These are phyloP conservation scores for Leccinum ochraceum DNA, from an alignment of 768 basidiomycete genomes.

Conservation along the genomic window DNA sequence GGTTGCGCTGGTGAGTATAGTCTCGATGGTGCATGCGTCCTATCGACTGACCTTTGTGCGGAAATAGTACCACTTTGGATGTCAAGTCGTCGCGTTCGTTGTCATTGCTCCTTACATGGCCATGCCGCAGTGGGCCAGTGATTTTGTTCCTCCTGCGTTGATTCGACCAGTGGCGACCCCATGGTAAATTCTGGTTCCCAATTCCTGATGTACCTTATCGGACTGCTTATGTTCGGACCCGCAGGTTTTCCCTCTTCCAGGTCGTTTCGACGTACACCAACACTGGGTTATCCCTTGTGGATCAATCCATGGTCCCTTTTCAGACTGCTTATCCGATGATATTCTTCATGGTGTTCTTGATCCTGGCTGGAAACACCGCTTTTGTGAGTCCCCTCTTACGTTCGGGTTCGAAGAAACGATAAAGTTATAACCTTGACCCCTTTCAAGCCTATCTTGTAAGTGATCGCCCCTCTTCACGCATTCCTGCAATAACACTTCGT, in stretches of 20 bases:
- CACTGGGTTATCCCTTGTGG: slow-evolving; percentile 83
- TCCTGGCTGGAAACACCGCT: slow-evolving; percentile 91
- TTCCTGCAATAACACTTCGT: background rate
- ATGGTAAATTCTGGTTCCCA: slow-evolving; percentile 50
- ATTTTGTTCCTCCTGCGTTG: slow-evolving; percentile 62
- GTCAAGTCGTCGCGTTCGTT: slow-evolving; percentile 68
- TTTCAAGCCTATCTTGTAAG: slow-evolving; percentile 82
- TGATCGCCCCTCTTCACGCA: slow-evolving; percentile 12
- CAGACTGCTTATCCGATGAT: slow-evolving; percentile 84
- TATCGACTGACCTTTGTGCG: background rate
- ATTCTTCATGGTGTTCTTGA: slow-evolving; percentile 65
- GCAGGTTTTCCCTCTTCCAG: slow-evolving; percentile 85
- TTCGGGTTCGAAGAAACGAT: background rate
- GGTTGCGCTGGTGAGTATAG: slow-evolving; percentile 60
- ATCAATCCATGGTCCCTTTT: slow-evolving; percentile 91
- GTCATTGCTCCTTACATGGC: slow-evolving; percentile 84
- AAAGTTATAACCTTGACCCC: slow-evolving; percentile 1
- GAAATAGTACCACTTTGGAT: slow-evolving; percentile 71
- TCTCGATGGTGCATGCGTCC: background rate
- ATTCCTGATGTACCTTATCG: background rate
- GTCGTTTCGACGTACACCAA: slow-evolving; percentile 87
- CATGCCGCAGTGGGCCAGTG: slow-evolving; percentile 52
- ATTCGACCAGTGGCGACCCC: slow-evolving; percentile 54
- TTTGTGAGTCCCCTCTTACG: slow-evolving; percentile 64
- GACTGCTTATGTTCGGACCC: background rate